These are phyloP conservation scores for Boletus rubroflammeus DNA, from an alignment of 768 basidiomycete species.

Conservation along the genomic window DNA sequence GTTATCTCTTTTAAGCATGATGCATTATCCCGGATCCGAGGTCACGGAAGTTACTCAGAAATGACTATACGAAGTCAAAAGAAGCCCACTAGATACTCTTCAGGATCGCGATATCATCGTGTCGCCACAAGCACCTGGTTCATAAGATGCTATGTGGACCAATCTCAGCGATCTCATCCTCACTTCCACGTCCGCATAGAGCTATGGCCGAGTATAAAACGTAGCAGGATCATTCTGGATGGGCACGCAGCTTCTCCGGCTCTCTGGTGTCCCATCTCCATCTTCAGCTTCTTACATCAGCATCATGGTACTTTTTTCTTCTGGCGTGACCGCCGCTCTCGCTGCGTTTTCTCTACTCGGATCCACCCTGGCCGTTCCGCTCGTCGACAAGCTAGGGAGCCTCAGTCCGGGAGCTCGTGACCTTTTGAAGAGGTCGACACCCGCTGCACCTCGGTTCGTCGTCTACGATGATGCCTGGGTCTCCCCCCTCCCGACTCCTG, in stretches of 20 bases:
- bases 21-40: neutral
- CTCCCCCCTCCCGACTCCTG: slow-evolving; percentile 39
- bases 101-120: neutral
- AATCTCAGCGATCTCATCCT: neutral
- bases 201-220: slow-evolving; percentile 5
- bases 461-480: slow-evolving; percentile 41
- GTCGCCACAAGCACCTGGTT: neutral
- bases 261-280: neutral
- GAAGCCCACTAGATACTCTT: neutral
- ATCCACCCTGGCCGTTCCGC: slow-evolving; percentile 7
- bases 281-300: neutral
- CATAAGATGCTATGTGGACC: neutral
- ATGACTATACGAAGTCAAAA: neutral
- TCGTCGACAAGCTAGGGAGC: slow-evolving; percentile 12
- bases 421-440: slow-evolving; percentile 16
- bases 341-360: slow-evolving; percentile 5
- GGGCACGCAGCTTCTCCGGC: neutral
- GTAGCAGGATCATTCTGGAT: neutral
- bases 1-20: too few species aligned
- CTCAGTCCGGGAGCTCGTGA: slow-evolving; percentile 20
- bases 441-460: slow-evolving; percentile 48
- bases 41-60: neutral
- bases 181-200: neutral
- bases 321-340: neutral
- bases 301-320: slow-evolving; percentile 11